Evolutionary conservation across 108 stramenopile genomes (phyloP).

Genomic region (Nannochloropsis oceanica): DNA sequence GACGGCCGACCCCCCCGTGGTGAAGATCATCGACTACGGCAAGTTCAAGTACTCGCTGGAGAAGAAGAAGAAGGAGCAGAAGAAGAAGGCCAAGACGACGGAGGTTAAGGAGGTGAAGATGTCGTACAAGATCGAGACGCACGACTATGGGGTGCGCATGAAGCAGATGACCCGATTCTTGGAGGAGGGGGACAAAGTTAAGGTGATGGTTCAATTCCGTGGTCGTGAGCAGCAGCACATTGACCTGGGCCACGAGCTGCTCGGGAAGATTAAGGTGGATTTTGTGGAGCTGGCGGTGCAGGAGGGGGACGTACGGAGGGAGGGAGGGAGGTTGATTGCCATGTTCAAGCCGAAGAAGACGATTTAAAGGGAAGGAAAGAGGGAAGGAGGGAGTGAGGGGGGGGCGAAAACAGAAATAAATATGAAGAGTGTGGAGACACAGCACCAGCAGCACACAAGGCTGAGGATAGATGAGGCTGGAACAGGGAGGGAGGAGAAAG

Average conservation of each 20-base stretch:
- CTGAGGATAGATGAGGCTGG: too few species aligned
- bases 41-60: slow-evolving; percentile 71
- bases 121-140: slow-evolving; percentile 84
- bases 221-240: slow-evolving; percentile 38
- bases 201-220: slow-evolving; percentile 23
- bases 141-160: slow-evolving; percentile 75
- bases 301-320: not conserved
- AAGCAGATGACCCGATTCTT: slow-evolving; percentile 57
- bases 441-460: too few species aligned
- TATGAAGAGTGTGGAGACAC: too few species aligned
- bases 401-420: not conserved
- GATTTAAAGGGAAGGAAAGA: not conserved
- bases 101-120: slow-evolving; percentile 93
- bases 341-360: not conserved
- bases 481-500: too few species aligned
- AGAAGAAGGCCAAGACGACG: slow-evolving; percentile 76
- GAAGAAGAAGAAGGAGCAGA: slow-evolving; percentile 81
- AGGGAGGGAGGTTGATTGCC: not conserved
- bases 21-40: slow-evolving; percentile 82
- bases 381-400: not conserved
- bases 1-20: slow-evolving; percentile 73
- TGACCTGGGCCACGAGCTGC: slow-evolving; percentile 20
- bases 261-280: slow-evolving; percentile 6
- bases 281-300: not conserved
- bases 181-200: slow-evolving; percentile 22